A percentile compares a stretch with the other conserved stretches of the same genome.
These are phyloP conservation scores for Yamadazyma diddensiae DNA, from an alignment of 1,139 yeast species.

Conservation along the genomic window DNA sequence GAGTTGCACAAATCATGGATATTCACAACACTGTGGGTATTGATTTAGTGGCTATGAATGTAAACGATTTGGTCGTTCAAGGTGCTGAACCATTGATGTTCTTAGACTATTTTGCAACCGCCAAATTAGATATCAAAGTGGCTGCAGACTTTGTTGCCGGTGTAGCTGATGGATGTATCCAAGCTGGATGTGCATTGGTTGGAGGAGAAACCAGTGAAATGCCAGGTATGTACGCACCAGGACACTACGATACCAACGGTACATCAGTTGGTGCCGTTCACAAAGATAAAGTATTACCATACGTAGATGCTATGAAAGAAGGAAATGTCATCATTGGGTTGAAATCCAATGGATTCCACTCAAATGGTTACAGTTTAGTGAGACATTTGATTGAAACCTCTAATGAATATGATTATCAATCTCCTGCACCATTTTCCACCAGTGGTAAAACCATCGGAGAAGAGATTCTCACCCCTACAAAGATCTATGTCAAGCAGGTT, in stretches of 20 bases:
- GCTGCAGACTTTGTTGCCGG: constrained; percentile 92
- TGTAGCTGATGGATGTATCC: constrained; percentile 94
- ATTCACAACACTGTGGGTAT: constrained; percentile 96
- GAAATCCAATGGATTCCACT: constrained; percentile 89
- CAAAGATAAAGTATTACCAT: constrained; percentile 73
- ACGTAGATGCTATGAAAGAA: constrained; percentile 55
- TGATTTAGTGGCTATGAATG: constrained; percentile 98
- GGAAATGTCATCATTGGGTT: constrained; percentile 88
- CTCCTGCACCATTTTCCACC: constrained; percentile 81
- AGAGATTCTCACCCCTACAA: constrained; percentile 84
- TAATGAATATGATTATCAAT: constrained; percentile 64
- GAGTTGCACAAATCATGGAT: constrained; percentile 86
- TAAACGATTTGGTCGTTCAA: constrained; percentile 94
- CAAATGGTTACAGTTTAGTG: constrained; percentile 95
- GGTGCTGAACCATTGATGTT: constrained; percentile 98
- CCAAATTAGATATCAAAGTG: constrained; percentile 76
- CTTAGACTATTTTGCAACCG: constrained; percentile 95
- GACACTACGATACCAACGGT: constrained; percentile 97
- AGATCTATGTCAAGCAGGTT: constrained; percentile 89
- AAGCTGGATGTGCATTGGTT: constrained; percentile 95
- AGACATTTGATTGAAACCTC: constrained; percentile 85
- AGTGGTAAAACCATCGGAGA: constrained; percentile 74
- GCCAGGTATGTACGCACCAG: constrained; percentile 98
- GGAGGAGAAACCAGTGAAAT: constrained; percentile 99
- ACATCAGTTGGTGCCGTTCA: constrained; percentile 99